phyloP scores from a whole-genome alignment of 2,329 filamentous ascomycete genomes.

The Thermoascus crustaceus region DNA sequence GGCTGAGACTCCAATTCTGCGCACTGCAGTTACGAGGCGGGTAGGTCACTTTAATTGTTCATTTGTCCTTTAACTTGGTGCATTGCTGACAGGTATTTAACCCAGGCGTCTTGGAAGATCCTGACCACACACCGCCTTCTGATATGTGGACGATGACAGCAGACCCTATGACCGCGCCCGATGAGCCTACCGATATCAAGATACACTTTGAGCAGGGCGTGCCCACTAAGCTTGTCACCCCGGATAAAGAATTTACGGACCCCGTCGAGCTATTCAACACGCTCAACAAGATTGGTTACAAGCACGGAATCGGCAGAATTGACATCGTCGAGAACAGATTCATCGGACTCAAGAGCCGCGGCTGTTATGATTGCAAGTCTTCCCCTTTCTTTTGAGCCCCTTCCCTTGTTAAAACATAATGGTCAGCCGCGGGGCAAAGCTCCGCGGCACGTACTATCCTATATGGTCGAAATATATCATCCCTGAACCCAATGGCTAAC shows the following conservation, averaged over 20 bases:
- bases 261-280: slow-evolving; percentile 64
- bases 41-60: slow-evolving; percentile 66
- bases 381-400: slow-evolving; percentile 33
- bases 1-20: slow-evolving; percentile 46
- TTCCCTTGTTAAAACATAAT: slow-evolving; percentile 12
- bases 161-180: slow-evolving; percentile 61
- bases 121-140: slow-evolving; percentile 55
- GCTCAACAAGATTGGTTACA: slow-evolving; percentile 62
- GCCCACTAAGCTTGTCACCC: slow-evolving; percentile 58
- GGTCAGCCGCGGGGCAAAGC: no score
- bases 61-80: neutral
- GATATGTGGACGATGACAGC: slow-evolving; percentile 70
- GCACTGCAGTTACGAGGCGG: slow-evolving; percentile 66
- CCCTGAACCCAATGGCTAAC: no score
- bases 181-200: slow-evolving; percentile 63
- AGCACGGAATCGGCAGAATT: slow-evolving; percentile 68
- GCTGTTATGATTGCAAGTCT: slow-evolving; percentile 74
- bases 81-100: neutral
- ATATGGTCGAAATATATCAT: no score
- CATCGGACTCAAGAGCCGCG: slow-evolving; percentile 71
- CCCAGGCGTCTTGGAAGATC: slow-evolving; percentile 40
- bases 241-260: slow-evolving; percentile 57
- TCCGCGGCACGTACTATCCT: no score
- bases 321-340: slow-evolving; percentile 79
- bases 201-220: slow-evolving; percentile 66